These are phyloP conservation scores for Colletotrichum melonis DNA, from an alignment of 2,329 filamentous ascomycete genomes.

Conservation along the genomic window DNA sequence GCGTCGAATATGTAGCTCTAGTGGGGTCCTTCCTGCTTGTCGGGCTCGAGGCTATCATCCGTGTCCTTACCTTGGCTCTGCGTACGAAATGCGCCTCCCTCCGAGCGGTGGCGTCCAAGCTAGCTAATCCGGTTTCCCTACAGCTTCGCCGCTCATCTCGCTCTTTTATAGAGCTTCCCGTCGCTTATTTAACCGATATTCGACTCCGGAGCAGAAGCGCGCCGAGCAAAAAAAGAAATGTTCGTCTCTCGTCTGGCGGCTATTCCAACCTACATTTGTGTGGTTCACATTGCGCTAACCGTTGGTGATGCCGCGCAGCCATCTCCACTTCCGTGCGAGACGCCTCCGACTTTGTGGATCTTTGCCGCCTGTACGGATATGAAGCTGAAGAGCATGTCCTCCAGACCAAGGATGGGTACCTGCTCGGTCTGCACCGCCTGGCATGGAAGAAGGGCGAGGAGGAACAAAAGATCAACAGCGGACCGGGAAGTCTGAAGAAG, in stretches of 20 bases:
- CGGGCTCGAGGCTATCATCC: constrained; percentile 82
- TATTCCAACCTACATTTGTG: neutral
- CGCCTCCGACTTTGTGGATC: constrained; percentile 90
- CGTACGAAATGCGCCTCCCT: constrained; percentile 64
- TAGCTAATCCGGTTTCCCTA: constrained; percentile 35
- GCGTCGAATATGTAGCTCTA: constrained; percentile 88
- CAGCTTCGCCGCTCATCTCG: constrained; percentile 82
- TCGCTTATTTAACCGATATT: constrained; percentile 82
- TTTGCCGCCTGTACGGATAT: constrained; percentile 93
- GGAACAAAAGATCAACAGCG: constrained; percentile 79
- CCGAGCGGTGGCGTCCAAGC: neutral
- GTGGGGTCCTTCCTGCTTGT: constrained; percentile 86
- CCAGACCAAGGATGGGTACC: constrained; percentile 92
- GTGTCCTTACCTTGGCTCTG: constrained; percentile 87
- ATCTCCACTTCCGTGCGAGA: constrained; percentile 83
- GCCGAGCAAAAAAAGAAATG: constrained; percentile 76
- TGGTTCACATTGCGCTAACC: constrained; percentile 63
- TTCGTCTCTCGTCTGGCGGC: constrained; percentile 45
- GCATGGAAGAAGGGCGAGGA: constrained; percentile 87
- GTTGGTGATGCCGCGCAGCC: constrained; percentile 60
- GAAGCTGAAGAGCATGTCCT: constrained; percentile 96
- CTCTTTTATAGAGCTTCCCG: constrained; percentile 87
- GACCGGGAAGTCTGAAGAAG: constrained; percentile 76
- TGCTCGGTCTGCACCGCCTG: constrained; percentile 89
- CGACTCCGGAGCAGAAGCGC: constrained; percentile 75